Evolutionary conservation across 2,329 filamentous ascomycete species (phyloP), one percentile per base, ranked within the genome.

Genomic region (Zopfia rhizophila): DNA sequence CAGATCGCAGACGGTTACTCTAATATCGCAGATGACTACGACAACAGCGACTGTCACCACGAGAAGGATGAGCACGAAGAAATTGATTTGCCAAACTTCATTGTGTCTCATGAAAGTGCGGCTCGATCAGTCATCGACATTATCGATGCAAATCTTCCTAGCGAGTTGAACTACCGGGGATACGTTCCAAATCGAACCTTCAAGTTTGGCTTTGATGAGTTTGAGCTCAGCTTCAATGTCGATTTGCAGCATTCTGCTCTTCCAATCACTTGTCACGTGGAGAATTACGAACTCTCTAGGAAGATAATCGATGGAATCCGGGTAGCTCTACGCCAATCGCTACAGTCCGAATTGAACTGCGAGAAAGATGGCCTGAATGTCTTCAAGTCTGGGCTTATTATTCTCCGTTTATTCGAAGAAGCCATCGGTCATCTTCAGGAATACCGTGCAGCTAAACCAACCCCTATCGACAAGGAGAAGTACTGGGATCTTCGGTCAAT

Each of bases 181-280:
- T 44, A 47, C 32, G 30, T 31, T 21, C 24, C 12, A 7, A 22
- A 16, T 18, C 10, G 18, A 11, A 4, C 14, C 6, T 55, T 42
- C 43, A 48, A 14, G 4, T 49, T 53, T 28, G 45, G 41, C 10
- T 53, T 53, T 32, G 22, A 49, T 7, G 49, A 53, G 29, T 7
- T 44, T 12, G 39, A 45, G 16, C 18, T 52, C 10, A 35, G 16
- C 10, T 32, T 48, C 4, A 25, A 11, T 3, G 16, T 52, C 21
- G 23, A 49, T 40, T 21, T 49, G n/a, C 16, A 35, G n/a, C 5
- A 38, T 10, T 10, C 17, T 16, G 12, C 10, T 4, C 8, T 18
- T 11, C 45, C 49, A 13, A 36, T 52, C 8, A 27, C 12, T 6
- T 29, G 38, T 17, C 45, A 31, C 14, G 27, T 49, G 14, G 35